These are phyloP conservation scores for Lachnellula subtilissima DNA, from an alignment of 2,329 filamentous ascomycete genomes.

Conservation along the genomic window DNA sequence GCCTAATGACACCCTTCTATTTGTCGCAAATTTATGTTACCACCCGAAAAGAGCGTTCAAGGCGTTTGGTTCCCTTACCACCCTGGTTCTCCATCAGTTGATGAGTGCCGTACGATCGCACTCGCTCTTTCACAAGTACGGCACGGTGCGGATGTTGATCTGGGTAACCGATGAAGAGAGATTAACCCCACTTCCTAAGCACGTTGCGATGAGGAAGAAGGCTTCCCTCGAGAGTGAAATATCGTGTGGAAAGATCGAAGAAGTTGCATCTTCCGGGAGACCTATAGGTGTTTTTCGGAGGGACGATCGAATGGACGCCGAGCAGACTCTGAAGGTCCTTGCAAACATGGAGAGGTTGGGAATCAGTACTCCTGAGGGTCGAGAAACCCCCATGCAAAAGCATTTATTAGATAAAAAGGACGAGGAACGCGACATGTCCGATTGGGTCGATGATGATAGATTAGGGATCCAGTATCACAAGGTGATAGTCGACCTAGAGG, in stretches of 20 bases:
- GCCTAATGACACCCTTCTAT: constrained; percentile 68
- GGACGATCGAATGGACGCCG: constrained; percentile 44
- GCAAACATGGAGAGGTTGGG: constrained; percentile 44
- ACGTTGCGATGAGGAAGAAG: constrained; percentile 50
- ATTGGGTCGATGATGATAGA: neutral
- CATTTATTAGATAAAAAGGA: neutral
- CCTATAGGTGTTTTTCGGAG: constrained; percentile 31
- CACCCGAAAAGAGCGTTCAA: constrained; percentile 47
- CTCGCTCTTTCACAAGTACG: constrained; percentile 66
- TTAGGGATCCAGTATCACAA: neutral
- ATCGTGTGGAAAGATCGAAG: constrained; percentile 52
- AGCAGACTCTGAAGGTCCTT: constrained; percentile 38
- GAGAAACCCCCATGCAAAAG: constrained; percentile 36
- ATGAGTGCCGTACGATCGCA: constrained; percentile 53
- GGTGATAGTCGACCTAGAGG: constrained; percentile 11
- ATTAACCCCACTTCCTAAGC: constrained; percentile 53
- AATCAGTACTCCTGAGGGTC: constrained; percentile 40
- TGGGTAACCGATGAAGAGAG: constrained; percentile 64
- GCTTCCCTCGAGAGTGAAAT: constrained; percentile 56
- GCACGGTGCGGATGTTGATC: constrained; percentile 72
- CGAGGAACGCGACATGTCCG: neutral
- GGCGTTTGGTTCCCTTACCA: constrained; percentile 51
- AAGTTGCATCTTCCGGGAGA: constrained; percentile 44
- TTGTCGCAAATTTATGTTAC: constrained; percentile 62
- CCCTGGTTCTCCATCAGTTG: constrained; percentile 58